Evolutionary conservation across 192 early-diverging fungal species (phyloP).

Genomic region (Coemansia sp.): DNA sequence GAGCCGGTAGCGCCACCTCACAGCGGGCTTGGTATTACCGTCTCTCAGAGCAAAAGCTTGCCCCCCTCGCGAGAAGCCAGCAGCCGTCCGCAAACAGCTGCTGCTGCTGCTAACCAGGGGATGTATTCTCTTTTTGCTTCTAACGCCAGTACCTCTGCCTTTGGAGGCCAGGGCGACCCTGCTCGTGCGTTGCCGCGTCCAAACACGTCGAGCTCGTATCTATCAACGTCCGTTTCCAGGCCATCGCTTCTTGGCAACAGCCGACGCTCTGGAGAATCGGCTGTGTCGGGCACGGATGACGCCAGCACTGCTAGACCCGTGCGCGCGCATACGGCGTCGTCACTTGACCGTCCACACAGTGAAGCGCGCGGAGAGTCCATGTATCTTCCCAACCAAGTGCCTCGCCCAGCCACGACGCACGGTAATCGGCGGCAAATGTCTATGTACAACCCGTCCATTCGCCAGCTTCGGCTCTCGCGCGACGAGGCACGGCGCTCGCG

Average conservation of each 20-base stretch:
- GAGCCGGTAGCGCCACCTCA: background rate
- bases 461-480: conserved; percentile 41
- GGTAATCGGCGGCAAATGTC: conserved; percentile 29
- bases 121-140: conserved; percentile 6
- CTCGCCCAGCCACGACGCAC: conserved; percentile 1
- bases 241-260: background rate
- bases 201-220: conserved; percentile 23
- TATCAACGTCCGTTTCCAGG: background rate
- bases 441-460: conserved; percentile 24
- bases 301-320: background rate
- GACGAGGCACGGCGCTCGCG: conserved; percentile 43
- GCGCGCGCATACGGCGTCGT: conserved; percentile 5
- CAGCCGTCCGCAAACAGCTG: background rate
- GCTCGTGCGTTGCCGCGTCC: conserved; percentile 14
- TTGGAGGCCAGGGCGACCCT: background rate
- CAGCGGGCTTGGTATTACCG: conserved; percentile 38
- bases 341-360: background rate
- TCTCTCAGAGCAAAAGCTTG: conserved; percentile 1
- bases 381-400: conserved; percentile 19
- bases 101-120: background rate
- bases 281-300: background rate
- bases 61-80: background rate
- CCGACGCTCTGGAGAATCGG: background rate
- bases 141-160: conserved; percentile 2
- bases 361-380: conserved; percentile 8